Conservation (phyloP, 129 eudicot species). For the Helianthus annuus region DNA sequence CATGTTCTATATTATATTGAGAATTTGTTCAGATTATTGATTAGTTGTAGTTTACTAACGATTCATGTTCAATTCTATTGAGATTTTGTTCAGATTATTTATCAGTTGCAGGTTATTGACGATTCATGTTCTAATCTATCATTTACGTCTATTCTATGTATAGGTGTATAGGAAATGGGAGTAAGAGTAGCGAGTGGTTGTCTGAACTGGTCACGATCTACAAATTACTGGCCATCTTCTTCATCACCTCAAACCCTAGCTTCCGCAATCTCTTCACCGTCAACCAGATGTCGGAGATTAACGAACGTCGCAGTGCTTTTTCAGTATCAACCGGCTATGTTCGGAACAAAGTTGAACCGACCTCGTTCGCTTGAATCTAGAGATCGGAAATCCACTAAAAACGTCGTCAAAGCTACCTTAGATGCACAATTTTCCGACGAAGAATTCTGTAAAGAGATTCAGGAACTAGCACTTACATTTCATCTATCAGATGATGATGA, state of each 20-base stretch:
- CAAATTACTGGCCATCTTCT: conserved; percentile 50
- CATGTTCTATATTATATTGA: not conserved
- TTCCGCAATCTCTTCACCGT: conserved; percentile 57
- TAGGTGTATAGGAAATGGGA: conserved; percentile 43
- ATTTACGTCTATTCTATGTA: not conserved
- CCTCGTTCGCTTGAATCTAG: conserved; percentile 40
- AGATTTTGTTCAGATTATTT: not conserved
- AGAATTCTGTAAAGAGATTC: conserved; percentile 60
- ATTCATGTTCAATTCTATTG: not conserved
- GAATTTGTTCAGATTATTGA: not conserved
- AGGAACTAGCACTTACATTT: conserved; percentile 57
- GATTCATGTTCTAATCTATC: not conserved
- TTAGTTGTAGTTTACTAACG: conserved; percentile 1
- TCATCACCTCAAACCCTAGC: conserved; percentile 63
- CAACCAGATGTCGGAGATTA: conserved; percentile 38
- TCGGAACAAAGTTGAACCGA: conserved; percentile 47
- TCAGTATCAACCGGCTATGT: conserved; percentile 41
- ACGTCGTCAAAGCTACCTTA: conserved; percentile 51
- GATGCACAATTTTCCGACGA: conserved; percentile 71
- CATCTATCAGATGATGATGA: conserved; percentile 44
- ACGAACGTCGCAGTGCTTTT: conserved; percentile 40
- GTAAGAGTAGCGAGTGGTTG: conserved; percentile 48
- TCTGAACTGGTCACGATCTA: conserved; percentile 52
- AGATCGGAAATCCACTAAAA: conserved; percentile 25
- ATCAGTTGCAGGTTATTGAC: conserved; percentile 9